Evolutionary conservation across 805 yeast genomes (phyloP).

Genomic region (Debaryomyces prosopidis): DNA sequence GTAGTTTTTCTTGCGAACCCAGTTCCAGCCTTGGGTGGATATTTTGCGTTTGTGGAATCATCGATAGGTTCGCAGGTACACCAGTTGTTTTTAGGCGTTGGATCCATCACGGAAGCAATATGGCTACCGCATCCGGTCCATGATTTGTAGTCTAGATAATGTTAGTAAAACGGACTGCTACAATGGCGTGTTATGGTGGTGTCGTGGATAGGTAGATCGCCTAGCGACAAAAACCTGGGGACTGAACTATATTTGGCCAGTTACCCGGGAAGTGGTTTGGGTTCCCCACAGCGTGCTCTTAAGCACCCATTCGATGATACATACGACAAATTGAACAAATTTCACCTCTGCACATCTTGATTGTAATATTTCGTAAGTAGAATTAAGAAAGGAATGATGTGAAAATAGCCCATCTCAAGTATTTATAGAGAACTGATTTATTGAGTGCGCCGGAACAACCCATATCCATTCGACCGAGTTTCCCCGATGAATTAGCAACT

Average conservation of each 20-base stretch:
- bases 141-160: constrained; percentile 42
- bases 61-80: constrained; percentile 23
- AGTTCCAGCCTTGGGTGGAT: constrained; percentile 38
- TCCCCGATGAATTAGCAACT: too few relatives aligned
- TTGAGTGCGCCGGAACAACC: too few relatives aligned
- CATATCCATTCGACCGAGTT: too few relatives aligned
- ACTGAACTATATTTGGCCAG: too few relatives aligned
- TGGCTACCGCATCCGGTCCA: constrained; percentile 52
- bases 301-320: constrained; percentile 4
- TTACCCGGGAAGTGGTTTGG: neutral
- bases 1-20: constrained; percentile 43
- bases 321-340: constrained; percentile 38
- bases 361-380: neutral
- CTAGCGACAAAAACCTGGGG: too few relatives aligned
- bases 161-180: constrained; percentile 7
- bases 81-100: constrained; percentile 36
- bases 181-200: too few relatives aligned
- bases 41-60: constrained; percentile 29
- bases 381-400: too few relatives aligned
- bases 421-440: too few relatives aligned
- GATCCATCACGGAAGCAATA: constrained; percentile 41
- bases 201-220: too few relatives aligned
- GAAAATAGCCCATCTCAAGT: too few relatives aligned
- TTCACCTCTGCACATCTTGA: constrained; percentile 34
- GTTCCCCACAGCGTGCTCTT: neutral